Evolutionary conservation across 352 stramenopile species (phyloP), one percentile per base, ranked within the genome.

Genomic region (Phytophthora sp.): DNA sequence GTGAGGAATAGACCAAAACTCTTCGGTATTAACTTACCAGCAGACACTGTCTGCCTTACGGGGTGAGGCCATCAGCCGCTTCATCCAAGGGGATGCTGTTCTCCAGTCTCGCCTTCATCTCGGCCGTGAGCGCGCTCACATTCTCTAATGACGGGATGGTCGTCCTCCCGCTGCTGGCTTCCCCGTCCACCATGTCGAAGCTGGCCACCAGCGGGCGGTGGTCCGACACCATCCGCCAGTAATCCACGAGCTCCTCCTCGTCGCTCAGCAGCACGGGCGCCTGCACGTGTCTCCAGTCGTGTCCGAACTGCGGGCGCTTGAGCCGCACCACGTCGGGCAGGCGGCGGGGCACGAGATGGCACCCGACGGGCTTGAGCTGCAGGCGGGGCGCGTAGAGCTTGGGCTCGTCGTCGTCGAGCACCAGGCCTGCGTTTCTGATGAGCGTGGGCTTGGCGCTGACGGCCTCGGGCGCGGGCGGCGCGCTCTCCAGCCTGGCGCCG

Each of bases 191-290:
- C 48, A 90, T 63, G 24, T 90, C 65, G 42, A 92, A 92, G n/a
- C 59, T 75, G 18, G 80, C 76, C 24, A 92, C 78, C 3, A 92
- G 71, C 34, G 83, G 83, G 1, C 83, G 74, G 65, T 92, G 83
- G 62, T 92, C 82, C 45, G 87, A 95, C 38, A 95, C 77, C 66
- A 94, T 77, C 24, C 82, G 75, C 87, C 87, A 95, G 51, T 93
- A 94, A 61, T 95, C 79, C 45, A 95, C 83, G 42, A 90, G 69
- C 48, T 76, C 71, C 49, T 88, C 62, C 21, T 89, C 79, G 30
- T 89, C 77, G 18, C 57, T 56, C 11, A 76, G 61, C 32, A 82
- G 75, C 38, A 82, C 23, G 2, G 81, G 79, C 30, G 74, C 48
- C 39, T 74, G 48, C 13, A 92, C 73, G 7, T 73, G 39, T 1